Conservation (phyloP, 768 basidiomycete genomes). For the Epithele typhae region DNA sequence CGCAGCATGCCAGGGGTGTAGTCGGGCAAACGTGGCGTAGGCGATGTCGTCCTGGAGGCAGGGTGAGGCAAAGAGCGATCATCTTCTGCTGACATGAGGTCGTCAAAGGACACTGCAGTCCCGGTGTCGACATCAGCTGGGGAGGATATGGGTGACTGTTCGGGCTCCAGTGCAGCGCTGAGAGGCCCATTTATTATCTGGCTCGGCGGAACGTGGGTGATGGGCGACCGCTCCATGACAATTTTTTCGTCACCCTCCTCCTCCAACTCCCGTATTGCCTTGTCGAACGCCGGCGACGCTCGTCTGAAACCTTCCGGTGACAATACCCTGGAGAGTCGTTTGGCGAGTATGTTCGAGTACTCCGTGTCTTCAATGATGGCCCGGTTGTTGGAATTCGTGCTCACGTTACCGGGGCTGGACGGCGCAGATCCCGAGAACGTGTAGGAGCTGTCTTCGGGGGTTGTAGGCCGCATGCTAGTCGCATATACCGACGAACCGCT, state of each 20-base stretch:
- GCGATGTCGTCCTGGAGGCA: conserved; percentile 46
- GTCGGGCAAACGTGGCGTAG: conserved; percentile 60
- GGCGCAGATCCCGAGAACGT: conserved; percentile 35
- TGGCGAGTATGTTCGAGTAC: conserved; percentile 25
- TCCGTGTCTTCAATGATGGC: conserved; percentile 30
- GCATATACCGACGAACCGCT: conserved; percentile 43
- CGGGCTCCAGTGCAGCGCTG: conserved; percentile 12
- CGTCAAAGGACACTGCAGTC: conserved; percentile 69
- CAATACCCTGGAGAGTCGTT: conserved; percentile 44
- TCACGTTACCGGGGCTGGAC: conserved; percentile 40
- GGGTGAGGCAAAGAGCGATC: conserved; percentile 50
- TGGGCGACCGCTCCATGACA: conserved; percentile 63
- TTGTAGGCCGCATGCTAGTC: conserved; percentile 42
- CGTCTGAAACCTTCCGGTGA: conserved; percentile 50
- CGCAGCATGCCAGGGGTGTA: conserved; percentile 90
- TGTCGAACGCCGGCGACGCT: conserved; percentile 70
- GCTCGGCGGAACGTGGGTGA: conserved; percentile 16
- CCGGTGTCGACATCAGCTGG: conserved; percentile 48
- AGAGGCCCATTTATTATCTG: conserved; percentile 5
- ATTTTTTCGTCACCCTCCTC: conserved; percentile 59
- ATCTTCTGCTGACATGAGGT: conserved; percentile 46
- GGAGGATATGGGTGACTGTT: conserved; percentile 15
- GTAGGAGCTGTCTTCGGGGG: conserved; percentile 48
- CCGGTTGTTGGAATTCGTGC: conserved; percentile 15
- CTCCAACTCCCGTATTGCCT: conserved; percentile 75